Evolutionary conservation across 495 filamentous ascomycete species (phyloP).

Genomic region (Daldinia decipiens): DNA sequence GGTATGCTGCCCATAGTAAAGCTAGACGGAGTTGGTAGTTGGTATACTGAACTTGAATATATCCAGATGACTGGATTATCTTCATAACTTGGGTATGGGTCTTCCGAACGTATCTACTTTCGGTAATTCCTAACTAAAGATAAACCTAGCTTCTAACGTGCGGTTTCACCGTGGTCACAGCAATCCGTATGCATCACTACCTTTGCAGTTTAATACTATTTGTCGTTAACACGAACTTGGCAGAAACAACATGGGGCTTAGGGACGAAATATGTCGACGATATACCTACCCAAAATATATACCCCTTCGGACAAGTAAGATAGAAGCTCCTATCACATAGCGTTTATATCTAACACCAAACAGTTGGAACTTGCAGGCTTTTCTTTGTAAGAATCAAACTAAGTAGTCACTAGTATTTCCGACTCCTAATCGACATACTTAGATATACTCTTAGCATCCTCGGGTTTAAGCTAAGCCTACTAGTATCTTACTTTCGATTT

Average conservation of each 20-base stretch:
- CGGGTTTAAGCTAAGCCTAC: slow-evolving; percentile 63
- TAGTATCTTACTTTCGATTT: slow-evolving; percentile 62
- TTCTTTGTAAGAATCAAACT: slow-evolving; percentile 26
- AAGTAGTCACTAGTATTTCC: not conserved
- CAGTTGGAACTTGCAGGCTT: slow-evolving; percentile 27
- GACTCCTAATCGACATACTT: not conserved
- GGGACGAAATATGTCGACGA: slow-evolving; percentile 23
- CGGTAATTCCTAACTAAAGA: not conserved
- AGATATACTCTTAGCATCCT: slow-evolving; percentile 59
- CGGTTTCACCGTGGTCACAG: slow-evolving; percentile 8
- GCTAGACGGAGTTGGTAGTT: not conserved
- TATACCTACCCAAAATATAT: slow-evolving; percentile 19
- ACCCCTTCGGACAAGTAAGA: slow-evolving; percentile 22
- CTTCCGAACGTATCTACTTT: not conserved
- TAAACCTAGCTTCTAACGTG: slow-evolving; percentile 20
- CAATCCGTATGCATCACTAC: slow-evolving; percentile 20
- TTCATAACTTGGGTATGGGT: slow-evolving; percentile 28
- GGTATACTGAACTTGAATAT: not conserved
- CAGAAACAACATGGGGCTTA: slow-evolving; percentile 37
- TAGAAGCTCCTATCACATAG: not conserved
- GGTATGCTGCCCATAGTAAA: slow-evolving; percentile 7
- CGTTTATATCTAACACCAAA: slow-evolving; percentile 5
- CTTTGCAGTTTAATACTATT: not conserved
- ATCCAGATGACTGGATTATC: slow-evolving; percentile 35
- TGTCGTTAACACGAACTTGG: not conserved